Percentiles rank a stretch among this genome's conserved stretches.
Conservation (phyloP, 2,329 filamentous ascomycete genomes). For the Hymenoscyphus fructigenus region DNA sequence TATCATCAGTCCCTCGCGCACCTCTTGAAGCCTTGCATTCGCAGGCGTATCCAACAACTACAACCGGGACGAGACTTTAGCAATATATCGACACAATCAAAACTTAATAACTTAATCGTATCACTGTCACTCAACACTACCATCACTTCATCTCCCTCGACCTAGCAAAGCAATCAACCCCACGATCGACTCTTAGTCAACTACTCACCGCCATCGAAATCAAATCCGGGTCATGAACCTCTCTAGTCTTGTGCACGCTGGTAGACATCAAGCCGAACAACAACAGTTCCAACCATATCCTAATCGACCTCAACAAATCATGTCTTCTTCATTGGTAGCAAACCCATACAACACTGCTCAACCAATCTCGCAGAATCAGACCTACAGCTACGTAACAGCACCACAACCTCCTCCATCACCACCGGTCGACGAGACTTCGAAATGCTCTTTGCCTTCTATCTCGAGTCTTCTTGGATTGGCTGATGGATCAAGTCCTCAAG, state of each 20-base stretch:
- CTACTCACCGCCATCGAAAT: constrained; percentile 6
- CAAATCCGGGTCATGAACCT: constrained; percentile 36
- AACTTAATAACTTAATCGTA: constrained; percentile 33
- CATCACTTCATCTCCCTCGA: constrained; percentile 1
- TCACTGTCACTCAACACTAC: constrained; percentile 22
- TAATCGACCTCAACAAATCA: constrained; percentile 39
- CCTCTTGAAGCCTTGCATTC: constrained; percentile 33
- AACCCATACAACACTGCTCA: constrained; percentile 49
- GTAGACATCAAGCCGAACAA: constrained; percentile 33
- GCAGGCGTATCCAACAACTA: constrained; percentile 33
- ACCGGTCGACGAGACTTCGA: constrained; percentile 70
- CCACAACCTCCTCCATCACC: constrained; percentile 71
- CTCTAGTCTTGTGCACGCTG: constrained; percentile 38
- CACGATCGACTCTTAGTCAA: constrained; percentile 10
- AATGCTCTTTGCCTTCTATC: constrained; percentile 89
- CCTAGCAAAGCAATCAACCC: constrained; percentile 6
- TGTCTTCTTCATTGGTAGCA: constrained; percentile 46
- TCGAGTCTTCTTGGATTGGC: constrained; percentile 84
- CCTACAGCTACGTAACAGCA: constrained; percentile 48
- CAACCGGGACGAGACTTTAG: constrained; percentile 32
- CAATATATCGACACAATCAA: constrained; percentile 37
- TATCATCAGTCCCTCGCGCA: constrained; percentile 45
- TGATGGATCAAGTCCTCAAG: constrained; percentile 61
- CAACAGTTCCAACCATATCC: constrained; percentile 30
- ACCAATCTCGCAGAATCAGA: constrained; percentile 43